Base-by-base conservation (phyloP, 495 filamentous ascomycete species). In the Hypoxylon rickii region DNA sequence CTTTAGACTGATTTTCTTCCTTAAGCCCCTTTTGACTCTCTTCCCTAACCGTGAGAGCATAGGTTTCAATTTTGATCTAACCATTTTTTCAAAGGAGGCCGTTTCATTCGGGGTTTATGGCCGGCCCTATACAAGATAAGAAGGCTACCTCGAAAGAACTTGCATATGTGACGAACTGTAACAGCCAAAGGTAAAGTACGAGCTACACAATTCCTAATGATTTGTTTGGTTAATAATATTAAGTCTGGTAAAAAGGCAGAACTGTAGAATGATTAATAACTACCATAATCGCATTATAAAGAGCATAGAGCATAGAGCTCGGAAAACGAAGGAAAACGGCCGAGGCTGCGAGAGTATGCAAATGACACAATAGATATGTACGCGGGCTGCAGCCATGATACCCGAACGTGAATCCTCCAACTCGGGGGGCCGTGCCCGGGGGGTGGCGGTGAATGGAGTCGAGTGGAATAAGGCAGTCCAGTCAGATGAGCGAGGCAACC, bases 401-500 rank as follows among this genome's bases (percentile, higher is more conserved):
- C 26, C 15, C 24, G 17, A 18, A n/a, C 8, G 15, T 13, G 33
- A 58, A 41, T 44, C 47, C 29, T 47, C 36, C 36, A 58, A 36
- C 47, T 43, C 33, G 15, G 32, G 19, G n/a, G n/a, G n/a, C n/a
- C 18, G 29, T 20, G 17, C 26, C 34, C 36, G 43, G 26, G 42
- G 33, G 39, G 39, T 36, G 31, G 24, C 37, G 13, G 40, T 37
- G 22, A 17, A 22, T 34, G 26, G 3, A 46, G 32, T 20, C 40
- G 47, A 37, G 47, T 29, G n/a, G n/a, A n/a, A n/a, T n/a, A n/a
- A n/a, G n/a, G n/a, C n/a, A n/a, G n/a, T n/a, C n/a, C 7, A 52
- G 55, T 47, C 42, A 47, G 42, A 47, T 34, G 15, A 43, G 44
- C 29, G 55, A 58, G 42, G 42, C 16, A 46, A 47, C 47, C 18